Conservation (phyloP, 305 asterid species). For the Rubia tinctorum region DNA sequence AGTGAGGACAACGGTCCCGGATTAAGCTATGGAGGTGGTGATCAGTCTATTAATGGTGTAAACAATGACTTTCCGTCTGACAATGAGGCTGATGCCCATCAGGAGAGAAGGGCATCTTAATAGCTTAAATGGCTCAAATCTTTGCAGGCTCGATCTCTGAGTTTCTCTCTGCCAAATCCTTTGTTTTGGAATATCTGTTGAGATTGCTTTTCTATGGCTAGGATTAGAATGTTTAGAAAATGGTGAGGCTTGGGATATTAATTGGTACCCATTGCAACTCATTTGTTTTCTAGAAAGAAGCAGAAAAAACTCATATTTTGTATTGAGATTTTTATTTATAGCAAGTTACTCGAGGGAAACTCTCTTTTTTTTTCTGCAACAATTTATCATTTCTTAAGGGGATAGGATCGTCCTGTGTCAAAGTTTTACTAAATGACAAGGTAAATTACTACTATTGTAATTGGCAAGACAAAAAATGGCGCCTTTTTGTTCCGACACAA, state of each 20-base stretch:
- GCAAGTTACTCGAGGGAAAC: background rate
- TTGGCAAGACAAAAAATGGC: too few species aligned
- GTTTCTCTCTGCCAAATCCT: background rate
- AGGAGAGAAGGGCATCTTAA: constrained; percentile 33
- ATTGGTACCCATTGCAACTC: background rate
- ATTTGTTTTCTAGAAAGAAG: background rate
- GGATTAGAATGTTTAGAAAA: background rate
- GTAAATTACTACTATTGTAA: too few species aligned
- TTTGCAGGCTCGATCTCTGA: background rate
- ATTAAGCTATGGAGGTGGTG: constrained; percentile 13
- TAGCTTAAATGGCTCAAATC: background rate
- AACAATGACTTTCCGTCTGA: constrained; percentile 19
- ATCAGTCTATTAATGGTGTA: constrained; percentile 14
- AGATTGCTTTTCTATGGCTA: background rate
- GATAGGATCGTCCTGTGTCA: background rate
- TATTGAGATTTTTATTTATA: background rate
- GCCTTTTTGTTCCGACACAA: too few species aligned
- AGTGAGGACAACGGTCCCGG: constrained; percentile 23
- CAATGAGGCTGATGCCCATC: constrained; percentile 20
- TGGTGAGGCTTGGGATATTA: background rate
- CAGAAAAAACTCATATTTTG: background rate
- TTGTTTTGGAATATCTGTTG: background rate
- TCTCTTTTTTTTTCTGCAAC: background rate
- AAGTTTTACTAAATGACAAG: too few species aligned
- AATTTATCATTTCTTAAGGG: background rate